Evolutionary conservation across 129 eudicot genomes (phyloP).

Genomic region (Flaveria sonorensis): DNA sequence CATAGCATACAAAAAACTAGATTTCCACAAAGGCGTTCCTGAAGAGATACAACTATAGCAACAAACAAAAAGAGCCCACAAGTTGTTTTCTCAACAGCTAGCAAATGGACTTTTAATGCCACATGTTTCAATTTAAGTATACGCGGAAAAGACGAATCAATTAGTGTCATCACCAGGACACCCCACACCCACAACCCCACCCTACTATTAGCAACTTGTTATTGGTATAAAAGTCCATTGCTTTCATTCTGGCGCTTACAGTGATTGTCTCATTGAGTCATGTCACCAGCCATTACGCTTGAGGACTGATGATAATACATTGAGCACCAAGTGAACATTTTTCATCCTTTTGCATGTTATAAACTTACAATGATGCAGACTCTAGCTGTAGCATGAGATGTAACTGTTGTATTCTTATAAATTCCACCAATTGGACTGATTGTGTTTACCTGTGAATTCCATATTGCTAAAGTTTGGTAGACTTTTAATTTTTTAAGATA

Average conservation of each 20-base stretch:
- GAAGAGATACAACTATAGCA: slow-evolving; percentile 8
- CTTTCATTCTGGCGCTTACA: slow-evolving; percentile 39
- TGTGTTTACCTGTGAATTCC: slow-evolving; percentile 3
- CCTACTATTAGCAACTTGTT: slow-evolving; percentile 35
- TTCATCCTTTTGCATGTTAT: slow-evolving; percentile 8
- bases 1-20: slow-evolving; percentile 12
- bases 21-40: slow-evolving; percentile 14
- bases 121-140: slow-evolving; percentile 40
- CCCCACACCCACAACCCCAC: slow-evolving; percentile 6
- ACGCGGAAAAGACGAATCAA: slow-evolving; percentile 38
- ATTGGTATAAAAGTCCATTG: slow-evolving; percentile 34
- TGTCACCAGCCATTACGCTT: slow-evolving; percentile 30
- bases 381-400: slow-evolving; percentile 29
- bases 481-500: neutral
- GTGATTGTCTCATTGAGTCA: slow-evolving; percentile 34
- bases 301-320: slow-evolving; percentile 19
- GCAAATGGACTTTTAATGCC: slow-evolving; percentile 41
- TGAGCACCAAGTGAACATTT: slow-evolving; percentile 20
- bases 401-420: slow-evolving; percentile 17
- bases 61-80: slow-evolving; percentile 22
- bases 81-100: slow-evolving; percentile 37
- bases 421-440: slow-evolving; percentile 17
- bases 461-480: neutral
- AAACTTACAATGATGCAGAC: neutral
- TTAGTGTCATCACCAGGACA: slow-evolving; percentile 37